Evolutionary conservation across 257 asterid species (phyloP).

Genomic region (Ballota nigra): DNA sequence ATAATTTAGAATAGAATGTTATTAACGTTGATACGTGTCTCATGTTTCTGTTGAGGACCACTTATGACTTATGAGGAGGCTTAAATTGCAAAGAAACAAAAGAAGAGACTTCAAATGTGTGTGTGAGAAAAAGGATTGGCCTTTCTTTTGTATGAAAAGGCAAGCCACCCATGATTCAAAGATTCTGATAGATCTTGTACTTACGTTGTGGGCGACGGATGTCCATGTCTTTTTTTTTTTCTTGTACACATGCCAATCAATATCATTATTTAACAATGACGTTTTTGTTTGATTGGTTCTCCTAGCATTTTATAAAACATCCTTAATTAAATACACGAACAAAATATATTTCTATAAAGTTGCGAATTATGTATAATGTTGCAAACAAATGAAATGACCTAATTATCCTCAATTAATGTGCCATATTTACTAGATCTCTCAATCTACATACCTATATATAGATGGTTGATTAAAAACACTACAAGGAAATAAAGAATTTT

Average conservation of each 20-base stretch:
- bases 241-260: slow-evolving; percentile 7
- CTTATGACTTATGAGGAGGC: neutral
- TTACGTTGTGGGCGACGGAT: slow-evolving; percentile 24
- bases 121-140: neutral
- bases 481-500: no score
- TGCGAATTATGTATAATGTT: neutral
- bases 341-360: neutral
- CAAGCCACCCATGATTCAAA: slow-evolving; percentile 5
- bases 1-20: no score
- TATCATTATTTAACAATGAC: neutral
- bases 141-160: slow-evolving; percentile 27
- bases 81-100: neutral
- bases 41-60: neutral
- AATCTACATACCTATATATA: no score
- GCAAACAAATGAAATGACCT: neutral
- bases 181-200: slow-evolving; percentile 13
- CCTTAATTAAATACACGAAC: neutral
- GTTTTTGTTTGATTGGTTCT: neutral
- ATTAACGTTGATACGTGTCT: neutral
- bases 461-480: no score
- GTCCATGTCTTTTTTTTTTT: slow-evolving; percentile 22
- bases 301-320: neutral
- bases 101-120: neutral
- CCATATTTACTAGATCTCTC: no score
- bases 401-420: neutral